Evolutionary conservation across 1,139 yeast species (phyloP), one percentile per base, ranked within the genome.

Genomic region (Arxiozyma bovina): DNA sequence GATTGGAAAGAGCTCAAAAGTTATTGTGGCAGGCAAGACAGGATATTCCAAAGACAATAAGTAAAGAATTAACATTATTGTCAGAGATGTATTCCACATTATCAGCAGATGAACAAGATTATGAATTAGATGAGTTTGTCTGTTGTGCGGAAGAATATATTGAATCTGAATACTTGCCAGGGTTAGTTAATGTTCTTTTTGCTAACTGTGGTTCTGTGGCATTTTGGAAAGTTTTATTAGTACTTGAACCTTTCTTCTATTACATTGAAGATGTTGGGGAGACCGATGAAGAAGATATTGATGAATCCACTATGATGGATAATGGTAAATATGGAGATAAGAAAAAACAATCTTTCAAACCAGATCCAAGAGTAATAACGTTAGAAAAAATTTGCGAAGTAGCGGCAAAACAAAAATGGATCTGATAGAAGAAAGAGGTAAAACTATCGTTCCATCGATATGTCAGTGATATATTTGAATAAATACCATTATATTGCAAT

Each of bases 141-240:
- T 64, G 69, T 52, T 67, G 70, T 53, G 72, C 72, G 2, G 72
- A 69, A 48, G 70, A 68, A 53, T 69, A 68, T 50, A 68, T 68
- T 44, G 72, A 69, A 57, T 54, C 66, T n/a, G 70, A 66, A 51
- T 69, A 64, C 54, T 56, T 68, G 34, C 72, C 72, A n/a, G 61
- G 65, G 18, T 57, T 69, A 45, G 63, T 68, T 15, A 64, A 66
- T 40, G 65, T 68, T 25, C 51, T 69, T 17, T 68, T 67, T 44
- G 58, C 56, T 17, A 68, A 69, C 47, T 64, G 70, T 50, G 69
- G 69, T 4, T 51, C 65, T 17, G 47, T 50, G 17, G 56, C 61
- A 42, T 68, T 69, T 51, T 67, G 71, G 69, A 67, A 69, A 52
- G 66, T 67, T 2, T 63, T 69, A 62, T 57, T 68, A 20, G 70